Evolutionary conservation across 768 basidiomycete genomes (phyloP), one percentile per base, ranked within the genome.

Genomic region (Termitomyces titanicus): DNA sequence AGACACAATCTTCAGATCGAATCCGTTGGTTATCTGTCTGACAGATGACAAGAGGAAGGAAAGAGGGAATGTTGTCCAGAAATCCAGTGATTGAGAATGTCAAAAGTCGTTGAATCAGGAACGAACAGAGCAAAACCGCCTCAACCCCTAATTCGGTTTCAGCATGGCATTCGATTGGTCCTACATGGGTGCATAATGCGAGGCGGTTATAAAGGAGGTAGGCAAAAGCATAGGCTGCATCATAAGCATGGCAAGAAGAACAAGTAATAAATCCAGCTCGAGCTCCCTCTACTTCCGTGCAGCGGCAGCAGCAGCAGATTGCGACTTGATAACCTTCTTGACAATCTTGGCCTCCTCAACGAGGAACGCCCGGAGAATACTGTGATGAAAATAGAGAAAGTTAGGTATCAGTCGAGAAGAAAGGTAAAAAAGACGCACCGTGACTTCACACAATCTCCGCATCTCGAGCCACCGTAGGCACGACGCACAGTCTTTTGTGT

Each of bases 261-360:
- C 44, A 61, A 56, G 45, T 39, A 31, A 47, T 47, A 54, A 29
- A 54, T 13, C 53, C 46, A 52, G 42, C 34, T 45, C 48, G 35
- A 49, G n/a, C 17, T 3, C n/a, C 15, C 38, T 68, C 66, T 77
- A 78, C 68, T 79, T 78, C 66, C 75, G 73, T 61, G 70, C 61
- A 44, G 71, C 61, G 47, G 72, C 29, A 29, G 29, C 59, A 47
- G 71, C 61, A 45, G 71, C 60, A 35, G 66, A 70, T 67, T 80
- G 92, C 69, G 89, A 88, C 81, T 97, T 97, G 82, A 98, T 94
- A 64, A 98, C 96, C 77, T 85, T 89, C 88, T 99, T 99, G 70
- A 99, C 97, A 66, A 99, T 98, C 82, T 98, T 98, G 43, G 97
- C 97, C 80, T 99, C 97, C 81, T 98, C 97, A 38, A 99, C 92